phyloP scores from a whole-genome alignment of 2,329 filamentous ascomycete species.

The Lachnum nothofagi region DNA sequence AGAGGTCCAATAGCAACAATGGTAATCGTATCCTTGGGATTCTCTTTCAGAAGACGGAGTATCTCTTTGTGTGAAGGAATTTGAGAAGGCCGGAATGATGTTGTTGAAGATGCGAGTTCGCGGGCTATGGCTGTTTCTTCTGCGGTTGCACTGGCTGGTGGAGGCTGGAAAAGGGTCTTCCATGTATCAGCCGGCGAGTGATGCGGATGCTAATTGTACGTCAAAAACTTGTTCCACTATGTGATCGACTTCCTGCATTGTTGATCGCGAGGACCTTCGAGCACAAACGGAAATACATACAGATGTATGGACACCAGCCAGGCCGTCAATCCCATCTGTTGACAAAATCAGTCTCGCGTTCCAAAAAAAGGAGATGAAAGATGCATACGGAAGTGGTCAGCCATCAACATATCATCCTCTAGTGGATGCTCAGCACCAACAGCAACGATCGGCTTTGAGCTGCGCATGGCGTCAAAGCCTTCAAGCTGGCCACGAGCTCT shows the following conservation, averaged over 20 bases:
- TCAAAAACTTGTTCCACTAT: constrained; percentile 7
- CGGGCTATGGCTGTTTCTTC: constrained; percentile 34
- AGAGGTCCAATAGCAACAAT: constrained; percentile 85
- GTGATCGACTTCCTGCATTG: not conserved
- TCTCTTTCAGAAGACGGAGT: constrained; percentile 74
- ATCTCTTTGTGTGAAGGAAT: constrained; percentile 77
- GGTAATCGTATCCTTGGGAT: constrained; percentile 78
- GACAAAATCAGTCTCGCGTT: constrained; percentile 11
- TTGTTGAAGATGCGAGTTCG: constrained; percentile 31
- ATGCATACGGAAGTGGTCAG: constrained; percentile 78
- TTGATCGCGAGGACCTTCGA: too few species aligned
- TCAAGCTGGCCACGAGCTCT: constrained; percentile 59
- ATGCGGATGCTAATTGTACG: constrained; percentile 57
- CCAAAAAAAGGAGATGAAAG: not conserved
- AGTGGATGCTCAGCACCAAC: constrained; percentile 82
- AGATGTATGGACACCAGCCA: constrained; percentile 67
- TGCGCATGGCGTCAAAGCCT: constrained; percentile 68
- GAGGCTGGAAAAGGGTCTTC: constrained; percentile 59
- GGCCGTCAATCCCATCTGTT: constrained; percentile 67
- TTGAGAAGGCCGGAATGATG: constrained; percentile 71
- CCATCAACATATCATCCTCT: constrained; percentile 73
- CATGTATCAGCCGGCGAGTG: constrained; percentile 69
- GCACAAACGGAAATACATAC: constrained; percentile 32
- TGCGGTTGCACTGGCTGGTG: constrained; percentile 42
- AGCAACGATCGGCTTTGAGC: constrained; percentile 75